Evolutionary conservation across 352 stramenopile genomes (phyloP).

Genomic region (Globisporangium uncinulatum): DNA sequence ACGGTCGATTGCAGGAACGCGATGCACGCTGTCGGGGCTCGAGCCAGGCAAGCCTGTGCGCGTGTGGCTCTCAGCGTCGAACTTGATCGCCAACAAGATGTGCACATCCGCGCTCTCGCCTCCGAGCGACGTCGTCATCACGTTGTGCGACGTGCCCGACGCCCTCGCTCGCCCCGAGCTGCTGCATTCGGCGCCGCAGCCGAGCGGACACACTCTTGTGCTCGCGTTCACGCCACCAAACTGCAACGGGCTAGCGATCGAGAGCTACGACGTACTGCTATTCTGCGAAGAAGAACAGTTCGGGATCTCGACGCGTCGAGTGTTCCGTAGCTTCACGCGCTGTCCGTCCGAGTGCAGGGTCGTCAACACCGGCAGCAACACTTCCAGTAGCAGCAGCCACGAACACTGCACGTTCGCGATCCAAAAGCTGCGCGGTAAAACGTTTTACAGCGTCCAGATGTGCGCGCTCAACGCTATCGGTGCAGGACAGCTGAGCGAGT

Average conservation of each 20-base stretch:
- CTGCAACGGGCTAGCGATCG: slow-evolving; percentile 46
- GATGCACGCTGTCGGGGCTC: slow-evolving; percentile 32
- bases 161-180: slow-evolving; percentile 20
- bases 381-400: neutral
- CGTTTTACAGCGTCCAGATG: slow-evolving; percentile 43
- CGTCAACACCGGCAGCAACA: neutral
- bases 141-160: slow-evolving; percentile 49
- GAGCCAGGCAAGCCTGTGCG: slow-evolving; percentile 30
- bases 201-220: slow-evolving; percentile 30
- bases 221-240: slow-evolving; percentile 33
- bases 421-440: slow-evolving; percentile 28
- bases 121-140: slow-evolving; percentile 24
- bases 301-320: slow-evolving; percentile 35
- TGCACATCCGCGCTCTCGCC: slow-evolving; percentile 37
- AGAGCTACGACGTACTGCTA: slow-evolving; percentile 36
- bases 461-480: slow-evolving; percentile 45
- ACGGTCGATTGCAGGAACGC: slow-evolving; percentile 42
- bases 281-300: slow-evolving; percentile 56
- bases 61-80: slow-evolving; percentile 52
- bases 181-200: slow-evolving; percentile 8
- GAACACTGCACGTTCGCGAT: slow-evolving; percentile 16
- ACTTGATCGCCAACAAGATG: slow-evolving; percentile 55
- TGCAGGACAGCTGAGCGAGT: slow-evolving; percentile 26
- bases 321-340: slow-evolving; percentile 33
- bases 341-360: slow-evolving; percentile 12